Percentiles rank a stretch among this genome's conserved stretches.
These are phyloP conservation scores for Protomyces inouyei DNA, from an alignment of 1,139 yeast genomes.

Conservation along the genomic window DNA sequence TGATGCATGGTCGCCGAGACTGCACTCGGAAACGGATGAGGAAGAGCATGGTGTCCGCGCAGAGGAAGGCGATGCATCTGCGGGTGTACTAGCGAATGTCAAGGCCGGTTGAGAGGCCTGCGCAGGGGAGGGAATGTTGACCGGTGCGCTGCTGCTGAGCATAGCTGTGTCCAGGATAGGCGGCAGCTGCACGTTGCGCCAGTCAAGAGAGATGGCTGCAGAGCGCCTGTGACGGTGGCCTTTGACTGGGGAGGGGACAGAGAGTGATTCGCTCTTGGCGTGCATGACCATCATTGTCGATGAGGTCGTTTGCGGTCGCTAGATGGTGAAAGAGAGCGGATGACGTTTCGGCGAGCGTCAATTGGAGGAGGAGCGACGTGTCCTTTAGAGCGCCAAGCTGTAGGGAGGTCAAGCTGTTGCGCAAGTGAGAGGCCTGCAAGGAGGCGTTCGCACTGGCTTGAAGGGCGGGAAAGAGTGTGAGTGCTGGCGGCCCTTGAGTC, in stretches of 20 bases:
- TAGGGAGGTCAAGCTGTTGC: too few relatives aligned
- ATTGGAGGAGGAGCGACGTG: too few relatives aligned
- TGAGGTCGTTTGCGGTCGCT: too few relatives aligned
- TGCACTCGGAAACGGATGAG: slow-evolving; percentile 20
- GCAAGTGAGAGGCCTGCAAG: too few relatives aligned
- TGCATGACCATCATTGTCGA: slow-evolving; percentile 1
- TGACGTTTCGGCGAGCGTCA: too few relatives aligned
- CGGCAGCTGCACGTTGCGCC: slow-evolving; percentile 21
- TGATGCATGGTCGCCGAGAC: background rate
- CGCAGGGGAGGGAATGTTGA: background rate
- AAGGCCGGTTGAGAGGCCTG: background rate
- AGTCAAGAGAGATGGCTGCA: slow-evolving; percentile 22
- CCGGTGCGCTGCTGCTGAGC: background rate
- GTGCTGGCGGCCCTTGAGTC: too few relatives aligned
- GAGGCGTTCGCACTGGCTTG: too few relatives aligned
- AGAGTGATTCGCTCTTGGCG: slow-evolving; percentile 1
- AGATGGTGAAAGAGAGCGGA: too few relatives aligned
- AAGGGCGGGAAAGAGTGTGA: too few relatives aligned
- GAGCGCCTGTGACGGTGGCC: slow-evolving; percentile 24
- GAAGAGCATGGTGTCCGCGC: background rate
- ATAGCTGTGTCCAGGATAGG: background rate
- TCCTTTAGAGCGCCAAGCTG: too few relatives aligned
- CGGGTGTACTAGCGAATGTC: too few relatives aligned
- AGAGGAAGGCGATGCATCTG: slow-evolving; percentile 1
- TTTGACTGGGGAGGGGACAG: slow-evolving; percentile 11